Conservation (phyloP, 495 filamentous ascomycete genomes). For the Podospora comata region DNA sequence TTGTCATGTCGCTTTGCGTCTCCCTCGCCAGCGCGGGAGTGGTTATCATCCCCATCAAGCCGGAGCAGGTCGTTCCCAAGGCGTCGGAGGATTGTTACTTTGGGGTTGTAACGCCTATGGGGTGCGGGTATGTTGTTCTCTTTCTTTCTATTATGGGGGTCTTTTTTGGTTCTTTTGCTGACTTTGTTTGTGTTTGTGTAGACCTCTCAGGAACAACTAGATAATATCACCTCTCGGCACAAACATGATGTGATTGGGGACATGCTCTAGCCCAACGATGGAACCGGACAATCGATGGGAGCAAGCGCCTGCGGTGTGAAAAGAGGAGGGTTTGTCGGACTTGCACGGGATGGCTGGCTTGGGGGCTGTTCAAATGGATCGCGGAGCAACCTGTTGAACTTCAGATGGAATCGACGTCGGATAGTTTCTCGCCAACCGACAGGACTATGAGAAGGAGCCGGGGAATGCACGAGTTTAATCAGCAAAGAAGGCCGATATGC, state of each 20-base stretch:
- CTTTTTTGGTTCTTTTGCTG: not conserved
- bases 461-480: not conserved
- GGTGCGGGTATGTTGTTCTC: slow-evolving; percentile 43
- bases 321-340: not conserved
- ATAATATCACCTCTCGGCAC: not conserved
- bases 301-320: not conserved
- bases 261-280: not conserved
- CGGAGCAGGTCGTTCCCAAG: slow-evolving; percentile 44
- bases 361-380: not conserved
- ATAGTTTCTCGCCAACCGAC: not conserved
- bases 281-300: not conserved
- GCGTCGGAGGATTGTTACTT: slow-evolving; percentile 46
- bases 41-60: slow-evolving; percentile 44
- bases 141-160: not conserved
- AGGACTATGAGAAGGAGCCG: not conserved
- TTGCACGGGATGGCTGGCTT: not conserved
- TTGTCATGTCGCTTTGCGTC: slow-evolving; percentile 37
- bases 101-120: slow-evolving; percentile 46
- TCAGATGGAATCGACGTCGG: not conserved
- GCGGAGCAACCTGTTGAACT: not conserved
- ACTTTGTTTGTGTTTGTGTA: not conserved
- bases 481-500: not conserved
- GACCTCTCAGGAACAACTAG: slow-evolving; percentile 3
- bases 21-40: slow-evolving; percentile 47
- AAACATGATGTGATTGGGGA: not conserved